A percentile compares a stretch with the other conserved stretches of the same genome.
These are phyloP conservation scores for Prunus armeniaca DNA, from an alignment of 306 rosid genomes.

Conservation along the genomic window DNA sequence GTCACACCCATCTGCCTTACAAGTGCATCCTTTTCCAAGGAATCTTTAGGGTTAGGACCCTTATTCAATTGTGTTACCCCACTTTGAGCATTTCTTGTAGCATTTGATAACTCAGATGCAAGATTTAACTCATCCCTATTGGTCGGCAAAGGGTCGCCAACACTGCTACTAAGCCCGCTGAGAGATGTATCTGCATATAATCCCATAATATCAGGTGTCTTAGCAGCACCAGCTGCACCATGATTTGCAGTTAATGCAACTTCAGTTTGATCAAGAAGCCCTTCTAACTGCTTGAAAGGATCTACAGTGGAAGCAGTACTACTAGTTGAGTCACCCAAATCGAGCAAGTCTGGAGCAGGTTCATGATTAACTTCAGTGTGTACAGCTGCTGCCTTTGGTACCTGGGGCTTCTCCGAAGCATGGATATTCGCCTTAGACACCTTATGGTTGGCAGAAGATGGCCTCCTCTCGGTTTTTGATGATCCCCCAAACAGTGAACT, in stretches of 20 bases:
- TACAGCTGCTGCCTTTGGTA: slow-evolving; percentile 36
- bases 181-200: slow-evolving; percentile 43
- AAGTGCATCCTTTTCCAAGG: slow-evolving; percentile 71
- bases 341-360: slow-evolving; percentile 79
- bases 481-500: slow-evolving; percentile 84
- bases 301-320: slow-evolving; percentile 47
- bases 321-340: slow-evolving; percentile 60
- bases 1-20: slow-evolving; percentile 92
- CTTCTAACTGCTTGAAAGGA: slow-evolving; percentile 77
- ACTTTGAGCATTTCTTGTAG: slow-evolving; percentile 24
- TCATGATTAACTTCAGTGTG: slow-evolving; percentile 37
- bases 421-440: slow-evolving; percentile 37
- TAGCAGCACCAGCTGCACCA: slow-evolving; percentile 33
- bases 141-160: slow-evolving; percentile 34
- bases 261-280: slow-evolving; percentile 57
- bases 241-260: slow-evolving; percentile 33
- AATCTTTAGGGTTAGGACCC: slow-evolving; percentile 49
- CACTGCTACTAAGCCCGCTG: slow-evolving; percentile 35
- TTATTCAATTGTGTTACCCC: slow-evolving; percentile 47
- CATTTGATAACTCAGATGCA: slow-evolving; percentile 42
- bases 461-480: slow-evolving; percentile 54
- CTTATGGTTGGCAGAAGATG: slow-evolving; percentile 49
- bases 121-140: slow-evolving; percentile 39
- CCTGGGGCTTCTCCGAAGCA: slow-evolving; percentile 43
- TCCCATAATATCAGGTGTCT: slow-evolving; percentile 47